Base-by-base conservation (phyloP, 1,284 basidiomycete species). In the Xanthoconium separans region DNA sequence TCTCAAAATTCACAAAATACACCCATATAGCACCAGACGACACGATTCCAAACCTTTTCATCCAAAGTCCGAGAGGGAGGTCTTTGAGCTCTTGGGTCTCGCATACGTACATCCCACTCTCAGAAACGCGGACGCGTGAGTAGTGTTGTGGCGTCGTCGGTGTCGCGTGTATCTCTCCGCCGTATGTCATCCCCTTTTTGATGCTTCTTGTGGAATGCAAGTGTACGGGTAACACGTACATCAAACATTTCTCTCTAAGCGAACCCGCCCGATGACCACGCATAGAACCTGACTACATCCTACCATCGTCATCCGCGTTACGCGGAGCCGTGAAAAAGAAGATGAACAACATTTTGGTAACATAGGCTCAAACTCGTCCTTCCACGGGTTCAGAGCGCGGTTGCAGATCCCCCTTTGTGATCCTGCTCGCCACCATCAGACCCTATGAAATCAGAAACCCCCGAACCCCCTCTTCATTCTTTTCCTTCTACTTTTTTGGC, bases 21-120 rank as follows among this genome's bases (percentile, higher is more conserved):
- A n/a, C n/a, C 44, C 44, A 43, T 22, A 50, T 22, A 50, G 65
- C 56, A 90, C 80, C 1, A 76, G 85, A 49, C 74, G 80, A n/a
- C 77, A 80, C 42, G 84, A 90, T 65, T 83, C 83, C 11, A 81
- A 80, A 59, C 64, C 72, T 6, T 79, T 83, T 56, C 73, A 74
- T 46, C 84, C 87, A 5, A 78, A 74, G 55, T 84, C 79, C 44
- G 89, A 91, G 65, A 70, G 80, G 59, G 86, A 89, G 36, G 82
- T 88, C 2, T 91, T 91, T 61, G 77, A 82, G 27, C 70, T 86
- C 2, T 71, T 91, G 10, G 85, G 82, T 0, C 69, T 92, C 44
- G 75, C 83, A 42, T 91, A 83, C 77, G 73, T 92, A 34, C 83
- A 85, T 58, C 85, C 87, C n/a, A 77, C 72, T 1, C 68, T 83